These are phyloP conservation scores for Torulaspora quercuum DNA, from an alignment of 805 yeast genomes.

Conservation along the genomic window DNA sequence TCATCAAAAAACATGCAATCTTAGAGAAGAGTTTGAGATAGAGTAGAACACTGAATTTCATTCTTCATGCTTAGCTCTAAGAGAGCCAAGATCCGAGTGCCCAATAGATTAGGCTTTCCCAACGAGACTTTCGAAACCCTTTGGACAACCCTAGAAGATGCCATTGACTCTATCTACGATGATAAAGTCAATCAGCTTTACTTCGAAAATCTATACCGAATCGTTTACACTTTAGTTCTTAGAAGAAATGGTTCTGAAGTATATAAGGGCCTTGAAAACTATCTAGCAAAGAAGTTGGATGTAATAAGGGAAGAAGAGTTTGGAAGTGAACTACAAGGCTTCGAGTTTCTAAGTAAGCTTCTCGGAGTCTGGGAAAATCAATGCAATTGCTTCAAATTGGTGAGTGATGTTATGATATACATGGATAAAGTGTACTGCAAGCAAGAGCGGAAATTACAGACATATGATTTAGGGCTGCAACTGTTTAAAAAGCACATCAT, in stretches of 20 bases:
- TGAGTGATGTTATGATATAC: constrained; percentile 82
- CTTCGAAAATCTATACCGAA: constrained; percentile 77
- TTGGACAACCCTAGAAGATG: constrained; percentile 63
- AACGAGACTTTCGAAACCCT: constrained; percentile 56
- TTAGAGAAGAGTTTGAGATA: not conserved
- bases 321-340: constrained; percentile 21
- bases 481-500: constrained; percentile 62
- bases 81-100: constrained; percentile 63
- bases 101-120: constrained; percentile 42
- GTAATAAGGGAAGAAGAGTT: constrained; percentile 4
- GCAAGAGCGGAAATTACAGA: constrained; percentile 57
- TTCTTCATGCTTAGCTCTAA: constrained; percentile 7
- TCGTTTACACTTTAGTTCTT: constrained; percentile 72
- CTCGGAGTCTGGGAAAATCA: constrained; percentile 63
- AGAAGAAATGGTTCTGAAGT: constrained; percentile 20
- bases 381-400: constrained; percentile 65
- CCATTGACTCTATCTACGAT: constrained; percentile 66
- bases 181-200: constrained; percentile 71
- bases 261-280: constrained; percentile 14
- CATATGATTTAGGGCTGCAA: constrained; percentile 70
- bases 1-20: not conserved
- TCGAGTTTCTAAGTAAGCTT: constrained; percentile 39
- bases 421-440: constrained; percentile 80
- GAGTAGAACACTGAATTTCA: not conserved
- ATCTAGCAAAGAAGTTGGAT: constrained; percentile 16